Percentiles rank a stretch among this genome's conserved stretches.
Conservation (phyloP, 768 basidiomycete genomes). For the Hydnum rufescens region DNA sequence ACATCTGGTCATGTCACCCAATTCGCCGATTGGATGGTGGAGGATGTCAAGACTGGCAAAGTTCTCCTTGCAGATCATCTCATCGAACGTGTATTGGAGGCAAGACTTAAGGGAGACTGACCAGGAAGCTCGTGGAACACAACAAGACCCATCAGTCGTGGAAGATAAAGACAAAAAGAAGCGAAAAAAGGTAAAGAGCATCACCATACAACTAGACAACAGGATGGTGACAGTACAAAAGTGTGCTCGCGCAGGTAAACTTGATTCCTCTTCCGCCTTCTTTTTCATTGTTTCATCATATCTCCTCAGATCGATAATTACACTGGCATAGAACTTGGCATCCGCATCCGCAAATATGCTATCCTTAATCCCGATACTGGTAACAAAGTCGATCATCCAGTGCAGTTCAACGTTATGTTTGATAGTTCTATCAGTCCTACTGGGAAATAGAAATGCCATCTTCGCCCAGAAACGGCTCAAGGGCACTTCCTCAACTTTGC, state of each 20-base stretch:
- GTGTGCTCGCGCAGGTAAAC: slow-evolving; percentile 67
- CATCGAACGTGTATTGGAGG: slow-evolving; percentile 81
- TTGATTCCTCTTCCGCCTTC: not conserved
- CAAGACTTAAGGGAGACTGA: slow-evolving; percentile 76
- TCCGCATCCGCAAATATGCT: slow-evolving; percentile 57
- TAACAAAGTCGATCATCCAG: slow-evolving; percentile 82
- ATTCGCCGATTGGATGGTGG: slow-evolving; percentile 99
- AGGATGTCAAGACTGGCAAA: slow-evolving; percentile 85
- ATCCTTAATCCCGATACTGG: slow-evolving; percentile 82
- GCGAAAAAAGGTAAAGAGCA: slow-evolving; percentile 37
- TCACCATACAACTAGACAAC: slow-evolving; percentile 55
- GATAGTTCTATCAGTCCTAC: slow-evolving; percentile 93
- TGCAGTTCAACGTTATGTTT: slow-evolving; percentile 98
- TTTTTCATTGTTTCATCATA: not conserved
- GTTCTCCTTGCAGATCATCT: slow-evolving; percentile 94
- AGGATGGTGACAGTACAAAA: slow-evolving; percentile 58
- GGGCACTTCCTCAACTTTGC: slow-evolving; percentile 98
- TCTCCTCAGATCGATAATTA: slow-evolving; percentile 70
- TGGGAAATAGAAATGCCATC: slow-evolving; percentile 86
- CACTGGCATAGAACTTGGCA: slow-evolving; percentile 71
- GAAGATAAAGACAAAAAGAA: slow-evolving; percentile 55
- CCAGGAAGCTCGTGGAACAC: slow-evolving; percentile 65
- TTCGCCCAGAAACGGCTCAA: slow-evolving; percentile 96
- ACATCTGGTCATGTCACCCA: slow-evolving; percentile 94
- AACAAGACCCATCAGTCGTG: slow-evolving; percentile 30